Conservation (phyloP, 768 basidiomycete genomes). For the Pisolithus marmoratus region DNA sequence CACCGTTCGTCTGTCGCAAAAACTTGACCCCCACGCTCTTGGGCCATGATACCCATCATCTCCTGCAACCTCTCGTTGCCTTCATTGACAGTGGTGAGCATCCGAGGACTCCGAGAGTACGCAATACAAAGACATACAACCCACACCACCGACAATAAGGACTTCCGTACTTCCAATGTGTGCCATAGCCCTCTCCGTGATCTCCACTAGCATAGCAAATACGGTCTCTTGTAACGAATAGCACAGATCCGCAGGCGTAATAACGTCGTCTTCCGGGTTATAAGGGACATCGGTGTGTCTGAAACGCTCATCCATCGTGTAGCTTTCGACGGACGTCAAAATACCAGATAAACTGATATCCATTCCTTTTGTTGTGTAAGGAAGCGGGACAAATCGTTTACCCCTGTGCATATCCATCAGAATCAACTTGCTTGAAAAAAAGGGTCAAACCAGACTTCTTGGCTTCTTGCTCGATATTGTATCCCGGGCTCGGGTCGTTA, state of each 20-base stretch:
- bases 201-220: constrained; percentile 98
- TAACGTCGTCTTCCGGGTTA: constrained; percentile 54
- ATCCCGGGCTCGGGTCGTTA: constrained; percentile 95
- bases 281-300: constrained; percentile 37
- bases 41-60: constrained; percentile 99
- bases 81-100: constrained; percentile 24
- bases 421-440: background rate
- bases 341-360: constrained; percentile 96
- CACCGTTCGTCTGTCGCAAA: constrained; percentile 97
- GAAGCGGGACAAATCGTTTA: constrained; percentile 72
- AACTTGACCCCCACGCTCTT: constrained; percentile 80
- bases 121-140: constrained; percentile 60
- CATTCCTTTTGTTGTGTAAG: constrained; percentile 99
- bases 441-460: constrained; percentile 55
- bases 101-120: background rate
- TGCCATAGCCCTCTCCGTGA: constrained; percentile 98
- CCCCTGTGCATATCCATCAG: constrained; percentile 47
- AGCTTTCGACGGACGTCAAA: constrained; percentile 80
- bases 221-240: constrained; percentile 96
- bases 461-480: constrained; percentile 95
- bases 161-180: constrained; percentile 96
- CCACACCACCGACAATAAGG: constrained; percentile 97
- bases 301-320: constrained; percentile 83
- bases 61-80: constrained; percentile 91
- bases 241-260: constrained; percentile 94